A percentile compares a stretch with the other conserved stretches of the same genome.
Conservation (phyloP, 345 rosid genomes). For the Firmiana major region DNA sequence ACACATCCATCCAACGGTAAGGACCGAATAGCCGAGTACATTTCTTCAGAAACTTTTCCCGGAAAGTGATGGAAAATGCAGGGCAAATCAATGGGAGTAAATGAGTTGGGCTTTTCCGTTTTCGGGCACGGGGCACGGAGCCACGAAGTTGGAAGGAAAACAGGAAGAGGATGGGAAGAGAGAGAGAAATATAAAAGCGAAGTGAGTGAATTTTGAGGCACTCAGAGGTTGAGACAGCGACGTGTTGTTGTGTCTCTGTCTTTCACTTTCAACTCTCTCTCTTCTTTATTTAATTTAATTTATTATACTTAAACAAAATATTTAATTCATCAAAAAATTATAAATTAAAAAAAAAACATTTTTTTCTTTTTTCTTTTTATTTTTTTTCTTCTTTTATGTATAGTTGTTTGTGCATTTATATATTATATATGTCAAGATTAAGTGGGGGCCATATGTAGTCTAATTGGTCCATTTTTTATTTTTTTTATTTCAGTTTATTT, state of each 20-base stretch:
- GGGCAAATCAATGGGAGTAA: neutral
- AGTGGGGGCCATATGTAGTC: neutral
- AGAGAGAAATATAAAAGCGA: neutral
- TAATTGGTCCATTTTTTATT: neutral
- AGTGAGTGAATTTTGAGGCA: constrained; percentile 15
- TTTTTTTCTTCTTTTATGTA: neutral
- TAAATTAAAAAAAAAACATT: no score
- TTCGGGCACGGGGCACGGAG: constrained; percentile 7
- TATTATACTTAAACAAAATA: neutral
- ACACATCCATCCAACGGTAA: constrained; percentile 59
- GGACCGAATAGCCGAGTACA: constrained; percentile 80
- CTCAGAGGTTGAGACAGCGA: constrained; percentile 25
- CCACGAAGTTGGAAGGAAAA: constrained; percentile 5
- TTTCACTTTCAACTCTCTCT: neutral
- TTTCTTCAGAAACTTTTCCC: constrained; percentile 18
- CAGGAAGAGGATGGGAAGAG: neutral
- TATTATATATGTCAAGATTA: neutral
- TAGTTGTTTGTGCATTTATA: no score
- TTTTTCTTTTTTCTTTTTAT: no score
- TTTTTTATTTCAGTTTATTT: neutral
- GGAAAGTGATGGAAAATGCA: neutral
- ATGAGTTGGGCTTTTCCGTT: neutral
- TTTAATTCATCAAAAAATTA: neutral
- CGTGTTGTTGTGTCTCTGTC: constrained; percentile 30
- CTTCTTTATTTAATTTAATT: neutral